Evolutionary conservation across 2,329 filamentous ascomycete genomes (phyloP).

Genomic region (Gaeumannomyces sp.): DNA sequence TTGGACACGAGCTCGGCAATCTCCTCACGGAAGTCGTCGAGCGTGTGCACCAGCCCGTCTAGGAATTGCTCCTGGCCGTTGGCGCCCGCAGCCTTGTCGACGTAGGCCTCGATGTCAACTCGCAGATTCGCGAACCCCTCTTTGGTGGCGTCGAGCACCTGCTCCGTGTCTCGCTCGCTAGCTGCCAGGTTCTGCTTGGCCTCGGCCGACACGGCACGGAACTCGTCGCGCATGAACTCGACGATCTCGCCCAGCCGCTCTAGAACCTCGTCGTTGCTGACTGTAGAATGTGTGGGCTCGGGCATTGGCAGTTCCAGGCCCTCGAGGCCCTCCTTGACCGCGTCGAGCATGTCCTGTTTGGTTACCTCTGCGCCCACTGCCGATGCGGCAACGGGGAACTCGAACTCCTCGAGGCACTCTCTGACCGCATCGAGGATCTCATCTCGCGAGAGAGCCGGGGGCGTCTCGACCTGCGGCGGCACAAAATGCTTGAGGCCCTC

Average conservation of each 20-base stretch:
- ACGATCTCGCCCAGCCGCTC: constrained; percentile 59
- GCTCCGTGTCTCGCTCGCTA: constrained; percentile 76
- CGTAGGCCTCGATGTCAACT: constrained; percentile 72
- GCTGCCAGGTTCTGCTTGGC: constrained; percentile 73
- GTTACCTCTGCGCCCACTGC: constrained; percentile 49
- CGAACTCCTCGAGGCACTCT: constrained; percentile 80
- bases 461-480: constrained; percentile 65
- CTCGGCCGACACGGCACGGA: constrained; percentile 54
- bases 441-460: constrained; percentile 66
- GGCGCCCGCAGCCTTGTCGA: constrained; percentile 64
- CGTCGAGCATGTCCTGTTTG: constrained; percentile 56
- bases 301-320: constrained; percentile 39
- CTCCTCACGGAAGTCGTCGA: constrained; percentile 63
- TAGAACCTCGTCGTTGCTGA: constrained; percentile 43
- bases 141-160: constrained; percentile 80
- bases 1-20: constrained; percentile 55
- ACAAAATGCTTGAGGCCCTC: constrained; percentile 77
- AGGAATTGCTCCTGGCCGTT: constrained; percentile 73
- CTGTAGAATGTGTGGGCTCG: constrained; percentile 31
- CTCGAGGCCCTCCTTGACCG: constrained; percentile 54
- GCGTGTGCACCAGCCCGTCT: constrained; percentile 56
- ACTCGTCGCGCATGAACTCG: constrained; percentile 52
- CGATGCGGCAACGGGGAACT: constrained; percentile 60
- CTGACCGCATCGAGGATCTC: constrained; percentile 79
- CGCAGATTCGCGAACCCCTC: constrained; percentile 80